Percentiles rank a stretch among this genome's conserved stretches.
Conservation (phyloP, 441 rosid species). For the Corymbia calophylla region DNA sequence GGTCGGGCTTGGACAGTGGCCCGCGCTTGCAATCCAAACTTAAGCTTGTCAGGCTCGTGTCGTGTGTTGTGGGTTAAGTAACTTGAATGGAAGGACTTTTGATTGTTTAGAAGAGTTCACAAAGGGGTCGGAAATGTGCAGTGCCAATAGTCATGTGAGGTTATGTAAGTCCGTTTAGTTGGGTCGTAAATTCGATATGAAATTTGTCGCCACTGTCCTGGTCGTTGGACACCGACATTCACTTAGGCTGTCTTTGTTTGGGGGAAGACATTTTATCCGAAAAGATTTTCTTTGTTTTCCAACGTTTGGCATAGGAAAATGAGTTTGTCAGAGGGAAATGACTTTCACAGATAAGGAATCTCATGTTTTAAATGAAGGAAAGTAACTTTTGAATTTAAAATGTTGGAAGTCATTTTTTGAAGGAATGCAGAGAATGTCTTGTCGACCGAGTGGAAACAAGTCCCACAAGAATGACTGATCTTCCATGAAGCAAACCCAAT, state of each 20-base stretch:
- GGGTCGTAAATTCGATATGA: neutral
- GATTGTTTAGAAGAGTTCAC: neutral
- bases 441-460: neutral
- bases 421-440: neutral
- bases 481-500: neutral
- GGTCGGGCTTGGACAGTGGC: neutral
- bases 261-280: too few species aligned
- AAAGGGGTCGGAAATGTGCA: neutral
- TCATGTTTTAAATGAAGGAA: neutral
- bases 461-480: neutral
- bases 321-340: neutral
- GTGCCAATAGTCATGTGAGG: neutral
- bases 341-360: neutral
- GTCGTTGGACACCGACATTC: neutral
- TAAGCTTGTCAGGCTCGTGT: neutral
- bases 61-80: neutral
- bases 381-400: neutral
- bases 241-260: neutral
- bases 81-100: neutral
- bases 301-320: too few species aligned
- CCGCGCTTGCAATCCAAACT: neutral
- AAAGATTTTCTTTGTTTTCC: neutral
- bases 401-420: neutral
- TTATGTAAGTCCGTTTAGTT: neutral
- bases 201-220: neutral